Evolutionary conservation across 768 basidiomycete genomes (phyloP).

Genomic region (Tricholoma bakamatsutake): DNA sequence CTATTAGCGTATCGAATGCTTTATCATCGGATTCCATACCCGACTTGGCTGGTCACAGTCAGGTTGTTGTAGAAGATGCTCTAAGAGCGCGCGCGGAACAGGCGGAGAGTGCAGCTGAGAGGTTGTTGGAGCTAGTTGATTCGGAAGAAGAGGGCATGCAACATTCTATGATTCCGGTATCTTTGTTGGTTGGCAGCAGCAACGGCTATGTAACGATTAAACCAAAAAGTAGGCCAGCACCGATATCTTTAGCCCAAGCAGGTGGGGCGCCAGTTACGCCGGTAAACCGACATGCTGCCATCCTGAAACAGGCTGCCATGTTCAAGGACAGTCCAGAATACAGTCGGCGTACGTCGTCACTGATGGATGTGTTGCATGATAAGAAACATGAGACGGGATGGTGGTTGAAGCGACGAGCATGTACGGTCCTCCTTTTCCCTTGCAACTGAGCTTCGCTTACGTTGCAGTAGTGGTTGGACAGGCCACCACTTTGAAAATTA

Average conservation of each 20-base stretch:
- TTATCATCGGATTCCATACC: constrained; percentile 51
- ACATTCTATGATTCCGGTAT: constrained; percentile 49
- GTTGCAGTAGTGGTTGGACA: constrained; percentile 40
- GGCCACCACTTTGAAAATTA: constrained; percentile 37
- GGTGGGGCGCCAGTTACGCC: constrained; percentile 55
- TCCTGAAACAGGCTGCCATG: constrained; percentile 69
- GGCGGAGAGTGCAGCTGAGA: constrained; percentile 88
- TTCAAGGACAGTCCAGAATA: constrained; percentile 79
- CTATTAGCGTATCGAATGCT: constrained; percentile 49
- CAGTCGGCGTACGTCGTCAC: constrained; percentile 43
- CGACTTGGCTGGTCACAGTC: constrained; percentile 27
- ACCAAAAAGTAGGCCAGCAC: constrained; percentile 27
- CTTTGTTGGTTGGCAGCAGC: constrained; percentile 41
- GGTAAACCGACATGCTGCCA: constrained; percentile 44
- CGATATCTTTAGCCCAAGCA: constrained; percentile 27
- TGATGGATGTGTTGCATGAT: constrained; percentile 66
- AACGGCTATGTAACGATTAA: constrained; percentile 33
- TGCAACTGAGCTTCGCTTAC: constrained; percentile 8
- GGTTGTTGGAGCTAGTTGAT: constrained; percentile 81
- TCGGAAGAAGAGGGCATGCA: constrained; percentile 57
- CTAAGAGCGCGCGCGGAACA: constrained; percentile 85
- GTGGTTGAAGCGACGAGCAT: constrained; percentile 74
- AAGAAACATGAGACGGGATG: constrained; percentile 69
- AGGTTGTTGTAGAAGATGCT: constrained; percentile 73
- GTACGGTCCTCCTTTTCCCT: constrained; percentile 37